These are phyloP conservation scores for Crucihimalaya himalaica DNA, from an alignment of 345 rosid species.

Conservation along the genomic window DNA sequence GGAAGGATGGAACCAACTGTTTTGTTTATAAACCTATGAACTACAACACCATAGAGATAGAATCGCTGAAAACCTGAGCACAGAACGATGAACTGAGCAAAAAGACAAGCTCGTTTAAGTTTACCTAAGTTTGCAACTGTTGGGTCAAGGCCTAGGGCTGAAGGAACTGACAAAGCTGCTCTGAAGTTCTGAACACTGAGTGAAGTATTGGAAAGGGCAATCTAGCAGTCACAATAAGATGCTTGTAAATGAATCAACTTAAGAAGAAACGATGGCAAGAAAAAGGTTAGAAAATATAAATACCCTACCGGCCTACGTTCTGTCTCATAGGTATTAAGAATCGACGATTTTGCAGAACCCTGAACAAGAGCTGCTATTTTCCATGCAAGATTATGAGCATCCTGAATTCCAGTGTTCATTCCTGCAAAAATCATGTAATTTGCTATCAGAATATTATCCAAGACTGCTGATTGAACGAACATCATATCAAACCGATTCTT, in stretches of 20 bases:
- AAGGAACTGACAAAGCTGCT: constrained; percentile 91
- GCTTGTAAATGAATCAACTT: constrained; percentile 21
- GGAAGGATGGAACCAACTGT: constrained; percentile 72
- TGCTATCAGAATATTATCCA: constrained; percentile 8
- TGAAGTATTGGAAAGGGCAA: constrained; percentile 76
- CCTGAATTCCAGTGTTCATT: constrained; percentile 98
- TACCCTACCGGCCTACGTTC: constrained; percentile 84
- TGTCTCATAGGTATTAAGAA: constrained; percentile 73
- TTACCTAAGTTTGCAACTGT: constrained; percentile 76
- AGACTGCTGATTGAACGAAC: constrained; percentile 4
- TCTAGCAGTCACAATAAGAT: constrained; percentile 46
- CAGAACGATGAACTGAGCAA: constrained; percentile 14
- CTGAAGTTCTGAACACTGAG: constrained; percentile 85
- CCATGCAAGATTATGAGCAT: constrained; percentile 97
- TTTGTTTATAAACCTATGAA: constrained; percentile 60
- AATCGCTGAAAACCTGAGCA: constrained; percentile 5
- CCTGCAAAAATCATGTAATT: constrained; percentile 50
- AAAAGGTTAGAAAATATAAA: constrained; percentile 23
- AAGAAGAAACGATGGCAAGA: constrained; percentile 8
- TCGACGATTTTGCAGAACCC: constrained; percentile 64
- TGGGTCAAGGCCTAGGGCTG: constrained; percentile 87
- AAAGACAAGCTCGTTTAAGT: constrained; percentile 17
- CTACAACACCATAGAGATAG: constrained; percentile 45
- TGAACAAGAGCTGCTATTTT: constrained; percentile 69
- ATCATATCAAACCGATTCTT: background rate